Base-by-base conservation (phyloP, 352 stramenopile genomes). In the Phytophthora lateralis region DNA sequence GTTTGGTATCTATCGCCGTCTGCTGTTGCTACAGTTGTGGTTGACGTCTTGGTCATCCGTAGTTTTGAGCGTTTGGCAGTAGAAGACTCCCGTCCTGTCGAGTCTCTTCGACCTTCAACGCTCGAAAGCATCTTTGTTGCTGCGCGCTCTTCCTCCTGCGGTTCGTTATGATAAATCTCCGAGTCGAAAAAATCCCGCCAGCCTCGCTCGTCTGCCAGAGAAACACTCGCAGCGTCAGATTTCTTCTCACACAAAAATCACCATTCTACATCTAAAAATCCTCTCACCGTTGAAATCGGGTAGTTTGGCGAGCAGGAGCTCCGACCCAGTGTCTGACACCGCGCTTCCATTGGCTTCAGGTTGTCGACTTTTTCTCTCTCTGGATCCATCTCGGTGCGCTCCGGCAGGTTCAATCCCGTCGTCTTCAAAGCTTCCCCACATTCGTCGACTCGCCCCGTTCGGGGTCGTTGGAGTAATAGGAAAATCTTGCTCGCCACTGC, bases 121-220 rank as follows among this genome's bases (percentile, higher is more conserved):
- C 35, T 55, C 18, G 35, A 53, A 17, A 50, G 30, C 5, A 21
- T 51, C 3, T 55, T 71, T 10, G 47, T 41, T 51, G 52, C 52
- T 60, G 56, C 26, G 30, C 53, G 41, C 37, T 63, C 26, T 53
- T 63, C 42, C n/a, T 68, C 32, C 32, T 65, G 18, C 6, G 18
- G 24, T 2, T 69, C 58, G 9, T 49, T 60, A 21, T 60, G 56
- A 46, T 83, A 83, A 50, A 83, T 83, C 20, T 80, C 57, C 4
- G 71, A 73, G 37, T 83, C 75, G 43, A 83, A 83, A 57, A 83
- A 83, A 26, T 80, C 57, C 6, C 71, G 68, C 75, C 75, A 83
- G 6, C 71, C 75, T 24, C 52, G 44, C 55, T 80, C 75, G 45
- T 83, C 75, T 83, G 54, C 14, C 66, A 26, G 30, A 48, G 5